A percentile compares a stretch with the other conserved stretches of the same genome.
phyloP scores from a whole-genome alignment of 208 protist genomes.

The Angomonas deanei region DNA sequence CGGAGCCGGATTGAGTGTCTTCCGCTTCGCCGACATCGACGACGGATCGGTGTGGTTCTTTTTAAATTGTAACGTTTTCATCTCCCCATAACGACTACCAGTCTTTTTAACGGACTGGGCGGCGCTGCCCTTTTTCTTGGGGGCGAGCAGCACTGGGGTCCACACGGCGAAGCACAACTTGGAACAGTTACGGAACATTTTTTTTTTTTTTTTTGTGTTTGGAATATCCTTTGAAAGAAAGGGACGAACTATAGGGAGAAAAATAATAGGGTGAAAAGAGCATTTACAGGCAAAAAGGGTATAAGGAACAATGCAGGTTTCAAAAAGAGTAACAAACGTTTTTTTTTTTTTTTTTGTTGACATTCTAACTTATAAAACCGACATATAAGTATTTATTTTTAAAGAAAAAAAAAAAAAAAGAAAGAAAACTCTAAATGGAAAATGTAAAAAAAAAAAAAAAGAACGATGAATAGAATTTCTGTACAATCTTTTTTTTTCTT shows the following conservation, averaged over 20 bases:
- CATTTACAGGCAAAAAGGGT: no score
- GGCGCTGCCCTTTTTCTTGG: not conserved
- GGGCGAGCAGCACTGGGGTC: not conserved
- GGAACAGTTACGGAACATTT: no score
- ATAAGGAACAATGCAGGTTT: no score
- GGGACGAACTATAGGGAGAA: not conserved
- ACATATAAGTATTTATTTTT: not conserved
- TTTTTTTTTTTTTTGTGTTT: slow-evolving; percentile 1
- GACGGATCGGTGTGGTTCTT: no score
- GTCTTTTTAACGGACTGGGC: not conserved
- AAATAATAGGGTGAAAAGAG: not conserved
- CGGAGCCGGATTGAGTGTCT: not conserved
- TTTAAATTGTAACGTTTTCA: not conserved
- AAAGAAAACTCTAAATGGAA: no score
- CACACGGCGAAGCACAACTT: not conserved
- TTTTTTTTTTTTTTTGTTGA: not conserved
- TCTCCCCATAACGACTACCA: not conserved
- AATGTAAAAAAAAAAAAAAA: slow-evolving; percentile 16
- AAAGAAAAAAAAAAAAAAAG: slow-evolving; percentile 9
- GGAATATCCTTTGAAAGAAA: slow-evolving; percentile 1
- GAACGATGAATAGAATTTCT: not conserved
- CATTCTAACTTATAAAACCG: no score
- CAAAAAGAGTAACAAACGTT: no score
- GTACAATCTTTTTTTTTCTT: not conserved
- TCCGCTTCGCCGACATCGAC: no score